Conservation (phyloP, 1,284 basidiomycete genomes). For the Tilletiopsis washingtonensis region DNA sequence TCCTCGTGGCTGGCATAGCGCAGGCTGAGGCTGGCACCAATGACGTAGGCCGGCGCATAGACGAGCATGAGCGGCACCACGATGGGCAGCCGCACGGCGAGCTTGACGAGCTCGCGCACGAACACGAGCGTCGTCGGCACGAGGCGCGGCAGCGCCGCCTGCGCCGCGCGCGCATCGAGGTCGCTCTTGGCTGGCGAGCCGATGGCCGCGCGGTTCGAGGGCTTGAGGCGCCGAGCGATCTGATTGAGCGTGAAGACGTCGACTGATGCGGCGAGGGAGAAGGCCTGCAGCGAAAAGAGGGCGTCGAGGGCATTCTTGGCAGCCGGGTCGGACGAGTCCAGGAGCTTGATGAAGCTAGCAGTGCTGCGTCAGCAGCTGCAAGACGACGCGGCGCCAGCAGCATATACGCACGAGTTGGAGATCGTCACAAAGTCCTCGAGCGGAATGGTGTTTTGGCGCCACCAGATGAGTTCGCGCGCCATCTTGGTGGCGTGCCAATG, state of each 20-base stretch:
- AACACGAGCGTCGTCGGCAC: neutral
- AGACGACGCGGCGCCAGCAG: neutral
- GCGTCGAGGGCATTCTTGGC: neutral
- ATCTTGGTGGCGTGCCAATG: slow-evolving; percentile 75
- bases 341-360: neutral
- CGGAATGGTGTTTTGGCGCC: slow-evolving; percentile 62
- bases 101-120: neutral
- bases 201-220: neutral
- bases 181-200: too few relatives aligned
- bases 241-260: slow-evolving; percentile 9
- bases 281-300: slow-evolving; percentile 3
- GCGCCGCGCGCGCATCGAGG: neutral
- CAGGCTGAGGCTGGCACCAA: slow-evolving; percentile 6
- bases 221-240: neutral
- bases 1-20: slow-evolving; percentile 13
- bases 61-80: slow-evolving; percentile 6
- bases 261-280: slow-evolving; percentile 2
- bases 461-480: slow-evolving; percentile 83
- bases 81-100: neutral
- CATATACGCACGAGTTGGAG: slow-evolving; percentile 69
- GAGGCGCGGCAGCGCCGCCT: neutral
- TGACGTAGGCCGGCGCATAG: slow-evolving; percentile 10
- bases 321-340: neutral
- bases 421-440: slow-evolving; percentile 70
- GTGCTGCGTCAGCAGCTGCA: neutral